Conservation (phyloP, 2,329 filamentous ascomycete genomes). For the Fonsecaea pedrosoi region DNA sequence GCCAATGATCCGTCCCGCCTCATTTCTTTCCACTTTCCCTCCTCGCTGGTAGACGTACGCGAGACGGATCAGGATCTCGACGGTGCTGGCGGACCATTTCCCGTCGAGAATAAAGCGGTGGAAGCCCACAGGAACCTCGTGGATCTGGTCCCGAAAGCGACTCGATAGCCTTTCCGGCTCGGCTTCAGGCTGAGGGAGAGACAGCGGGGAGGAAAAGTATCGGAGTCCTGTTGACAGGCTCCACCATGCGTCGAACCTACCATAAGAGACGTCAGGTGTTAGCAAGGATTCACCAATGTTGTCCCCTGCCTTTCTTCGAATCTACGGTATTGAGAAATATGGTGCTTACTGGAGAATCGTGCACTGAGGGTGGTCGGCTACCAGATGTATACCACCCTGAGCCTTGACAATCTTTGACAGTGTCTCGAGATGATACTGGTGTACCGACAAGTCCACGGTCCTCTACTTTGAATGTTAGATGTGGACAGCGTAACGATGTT, state of each 20-base stretch:
- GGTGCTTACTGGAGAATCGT: conserved; percentile 18
- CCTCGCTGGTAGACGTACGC: conserved; percentile 12
- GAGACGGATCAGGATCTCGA: conserved; percentile 20
- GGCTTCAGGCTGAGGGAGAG: conserved; percentile 11
- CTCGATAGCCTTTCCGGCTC: not conserved
- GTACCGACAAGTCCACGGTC: conserved; percentile 19
- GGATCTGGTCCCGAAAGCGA: not conserved
- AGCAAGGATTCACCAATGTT: not conserved
- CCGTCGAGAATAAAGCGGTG: conserved; percentile 3
- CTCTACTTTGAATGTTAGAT: conserved; percentile 2
- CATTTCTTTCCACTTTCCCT: conserved; percentile 1
- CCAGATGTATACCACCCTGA: conserved; percentile 12
- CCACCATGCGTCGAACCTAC: conserved; percentile 22
- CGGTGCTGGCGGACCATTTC: conserved; percentile 1
- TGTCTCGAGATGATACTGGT: conserved; percentile 21
- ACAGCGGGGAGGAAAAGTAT: conserved; percentile 14
- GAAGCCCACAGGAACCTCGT: not conserved
- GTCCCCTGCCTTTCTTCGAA: not conserved
- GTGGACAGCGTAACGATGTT: not conserved
- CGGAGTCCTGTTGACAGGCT: conserved; percentile 17
- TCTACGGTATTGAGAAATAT: not conserved
- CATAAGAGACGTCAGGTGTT: not conserved
- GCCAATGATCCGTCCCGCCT: conserved; percentile 5
- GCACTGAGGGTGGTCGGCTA: conserved; percentile 17
- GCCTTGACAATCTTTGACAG: conserved; percentile 16